Evolutionary conservation across 2,329 filamentous ascomycete species (phyloP).

Genomic region (Pseudocercospora fijiensis): DNA sequence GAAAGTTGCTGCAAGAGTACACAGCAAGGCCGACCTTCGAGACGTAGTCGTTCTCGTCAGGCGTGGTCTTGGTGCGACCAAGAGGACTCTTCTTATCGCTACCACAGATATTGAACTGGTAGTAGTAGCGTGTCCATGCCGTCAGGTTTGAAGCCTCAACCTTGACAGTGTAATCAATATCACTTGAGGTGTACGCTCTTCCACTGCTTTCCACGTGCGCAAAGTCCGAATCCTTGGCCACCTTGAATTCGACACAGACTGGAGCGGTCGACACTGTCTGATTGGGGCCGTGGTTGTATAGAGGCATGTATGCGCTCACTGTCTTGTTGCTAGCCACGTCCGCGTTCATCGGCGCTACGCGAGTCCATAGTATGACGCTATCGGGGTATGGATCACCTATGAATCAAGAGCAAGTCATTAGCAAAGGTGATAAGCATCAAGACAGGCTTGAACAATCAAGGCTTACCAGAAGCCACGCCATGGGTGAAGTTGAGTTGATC

Average conservation of each 20-base stretch:
- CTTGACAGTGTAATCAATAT: slow-evolving; percentile 75
- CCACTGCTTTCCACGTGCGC: slow-evolving; percentile 55
- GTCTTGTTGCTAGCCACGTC: slow-evolving; percentile 48
- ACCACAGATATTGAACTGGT: slow-evolving; percentile 68
- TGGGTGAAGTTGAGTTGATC: slow-evolving; percentile 63
- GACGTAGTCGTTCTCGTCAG: slow-evolving; percentile 56
- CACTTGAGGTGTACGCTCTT: slow-evolving; percentile 66
- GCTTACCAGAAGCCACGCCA: slow-evolving; percentile 41
- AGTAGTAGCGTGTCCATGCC: slow-evolving; percentile 66
- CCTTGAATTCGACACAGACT: slow-evolving; percentile 66
- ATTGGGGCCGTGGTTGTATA: slow-evolving; percentile 57
- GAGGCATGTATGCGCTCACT: slow-evolving; percentile 56
- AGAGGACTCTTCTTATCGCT: slow-evolving; percentile 62
- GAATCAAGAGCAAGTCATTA: background rate
- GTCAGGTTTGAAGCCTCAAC: slow-evolving; percentile 64
- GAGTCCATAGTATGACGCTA: slow-evolving; percentile 45
- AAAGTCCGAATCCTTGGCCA: slow-evolving; percentile 53
- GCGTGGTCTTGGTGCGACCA: slow-evolving; percentile 69
- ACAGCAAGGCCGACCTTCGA: slow-evolving; percentile 63
- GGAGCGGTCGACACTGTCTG: slow-evolving; percentile 57
- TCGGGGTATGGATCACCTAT: slow-evolving; percentile 46
- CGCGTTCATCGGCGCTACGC: slow-evolving; percentile 42
- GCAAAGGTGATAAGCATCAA: background rate
- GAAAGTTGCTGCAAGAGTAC: slow-evolving; percentile 70
- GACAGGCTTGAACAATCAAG: background rate